Evolutionary conservation across 768 basidiomycete genomes (phyloP), one percentile per base, ranked within the genome.

Genomic region (Exidia glandulosa): DNA sequence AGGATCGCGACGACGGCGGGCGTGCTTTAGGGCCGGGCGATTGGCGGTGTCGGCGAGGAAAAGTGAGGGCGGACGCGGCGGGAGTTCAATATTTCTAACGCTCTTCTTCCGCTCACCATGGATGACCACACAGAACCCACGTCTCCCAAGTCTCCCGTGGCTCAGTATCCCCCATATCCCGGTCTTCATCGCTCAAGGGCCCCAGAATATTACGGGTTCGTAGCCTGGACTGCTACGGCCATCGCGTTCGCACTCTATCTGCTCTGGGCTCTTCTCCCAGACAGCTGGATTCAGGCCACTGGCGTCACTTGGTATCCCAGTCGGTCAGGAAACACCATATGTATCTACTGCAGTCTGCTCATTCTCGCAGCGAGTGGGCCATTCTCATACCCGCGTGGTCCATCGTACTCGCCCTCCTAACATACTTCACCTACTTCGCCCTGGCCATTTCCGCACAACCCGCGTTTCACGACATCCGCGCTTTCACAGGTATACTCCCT

Each of bases 261-360:
- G 33, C 73, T 91, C 5, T 94, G 91, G 91, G 88, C 86, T 1
- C 69, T 92, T 36, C 75, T 90, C 14, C 90, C 91, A 4, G 87
- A 90, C 67, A 75, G 78, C 32, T 84, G 76, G 69, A 84, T 94
- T 58, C 57, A 79, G 37, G 76, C 77, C 73, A 68, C 82, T 10
- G 92, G 91, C 9, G 76, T 93, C 31, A 72, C 78, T 12, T 94
- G 91, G 91, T 94, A 92, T 67, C 92, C 92, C n/a, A 90, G 79
- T 67, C 79, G 90, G 91, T 88, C 59, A 63, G 79, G 64, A 36
- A 36, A 47, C 32, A 2, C 45, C 9, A 31, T 37, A 16, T 56
- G n/a, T 25, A 30, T 47, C 45, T 48, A 19, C n/a, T n/a, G n/a
- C n/a, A n/a, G n/a, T n/a, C n/a, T 56, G 54, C 56, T 34, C 56